Percentiles rank a stretch among this genome's conserved stretches.
Evolutionary conservation across 805 yeast species (phyloP).

Genomic region (Starmerella geochares): DNA sequence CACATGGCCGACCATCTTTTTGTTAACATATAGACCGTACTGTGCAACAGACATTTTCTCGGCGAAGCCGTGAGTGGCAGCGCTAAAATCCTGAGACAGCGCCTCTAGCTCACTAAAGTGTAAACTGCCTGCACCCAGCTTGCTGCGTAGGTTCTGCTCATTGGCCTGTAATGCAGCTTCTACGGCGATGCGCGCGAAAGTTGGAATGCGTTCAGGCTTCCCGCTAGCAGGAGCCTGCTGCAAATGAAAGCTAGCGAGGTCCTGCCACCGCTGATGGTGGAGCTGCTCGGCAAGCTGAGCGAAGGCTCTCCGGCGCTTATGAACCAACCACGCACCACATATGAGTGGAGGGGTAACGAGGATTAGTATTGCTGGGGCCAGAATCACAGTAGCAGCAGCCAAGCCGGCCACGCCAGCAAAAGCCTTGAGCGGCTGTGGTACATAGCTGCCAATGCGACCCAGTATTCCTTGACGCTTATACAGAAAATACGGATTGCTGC

Average conservation of each 20-base stretch:
- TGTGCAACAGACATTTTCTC: slow-evolving; percentile 15
- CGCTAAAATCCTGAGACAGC: slow-evolving; percentile 16
- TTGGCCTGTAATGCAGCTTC: slow-evolving; percentile 10
- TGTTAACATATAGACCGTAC: slow-evolving; percentile 9
- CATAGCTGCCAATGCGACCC: slow-evolving; percentile 3
- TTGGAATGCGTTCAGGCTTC: slow-evolving; percentile 12
- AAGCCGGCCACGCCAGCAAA: slow-evolving; percentile 13
- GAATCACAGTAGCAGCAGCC: slow-evolving; percentile 20
- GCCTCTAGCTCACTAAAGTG: slow-evolving; percentile 8
- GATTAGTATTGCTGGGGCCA: slow-evolving; percentile 19
- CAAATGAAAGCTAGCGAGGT: slow-evolving; percentile 18
- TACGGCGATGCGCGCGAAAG: slow-evolving; percentile 10
- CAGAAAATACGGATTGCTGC: slow-evolving; percentile 2
- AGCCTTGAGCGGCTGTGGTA: slow-evolving; percentile 19
- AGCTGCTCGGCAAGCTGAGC: slow-evolving; percentile 7
- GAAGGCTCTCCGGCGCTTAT: slow-evolving; percentile 1
- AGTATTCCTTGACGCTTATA: slow-evolving; percentile 10
- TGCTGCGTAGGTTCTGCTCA: slow-evolving; percentile 8
- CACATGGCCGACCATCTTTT: not conserved
- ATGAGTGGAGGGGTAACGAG: slow-evolving; percentile 18
- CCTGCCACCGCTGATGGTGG: slow-evolving; percentile 19
- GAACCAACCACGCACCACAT: slow-evolving; percentile 12
- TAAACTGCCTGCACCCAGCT: slow-evolving; percentile 1
- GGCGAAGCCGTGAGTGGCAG: slow-evolving; percentile 7
- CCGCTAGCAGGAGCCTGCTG: slow-evolving; percentile 4